Evolutionary conservation across 495 filamentous ascomycete genomes (phyloP), one percentile per base, ranked within the genome.

Genomic region (Penicillium herquei): DNA sequence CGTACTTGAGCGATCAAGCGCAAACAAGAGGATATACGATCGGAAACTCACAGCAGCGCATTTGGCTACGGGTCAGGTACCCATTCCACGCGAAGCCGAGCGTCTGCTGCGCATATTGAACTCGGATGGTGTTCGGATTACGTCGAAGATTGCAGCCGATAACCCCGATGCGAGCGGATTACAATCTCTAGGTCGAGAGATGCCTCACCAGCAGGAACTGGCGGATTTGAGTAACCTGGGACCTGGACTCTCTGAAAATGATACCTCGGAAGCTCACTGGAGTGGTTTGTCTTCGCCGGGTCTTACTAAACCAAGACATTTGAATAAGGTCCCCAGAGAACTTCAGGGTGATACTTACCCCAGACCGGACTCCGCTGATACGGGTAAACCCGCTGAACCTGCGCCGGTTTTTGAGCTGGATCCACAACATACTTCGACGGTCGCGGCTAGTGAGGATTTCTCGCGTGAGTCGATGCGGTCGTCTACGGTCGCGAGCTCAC

Each of bases 21-120:
- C 94, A 21, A 98, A 97, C 64, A 86, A 89, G 68, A 96, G 94
- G 70, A 78, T 98, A 14, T 98, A 98, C 72, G 87, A 89, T 39
- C 80, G 81, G 41, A 81, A 81, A 14, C 78, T 88, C 64, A 90
- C 87, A 7, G 91, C 92, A n/a, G 65, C 69, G 37, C 84, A 93
- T 63, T 79, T 98, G 33, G 83, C 98, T 3, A 77, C 77, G n/a
- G 94, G 94, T 6, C 69, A 78, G 11, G 79, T 96, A 26, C 83
- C 84, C 17, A 81, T 90, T 6, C 92, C 94, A 8, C 83, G 86
- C 7, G 86, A 87, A 41, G 90, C 92, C 6, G 84, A 87, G 33
- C 84, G 87, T 10, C 80, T 98, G 6, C 85, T 93, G 78, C 78
- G 76, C 33, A 81, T 97, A 16, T 71, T 98, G 54, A 92, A 88